A percentile compares a stretch with the other conserved stretches of the same genome.
Evolutionary conservation across 441 rosid genomes (phyloP).

Genomic region (Rhodomyrtus psidioides): DNA sequence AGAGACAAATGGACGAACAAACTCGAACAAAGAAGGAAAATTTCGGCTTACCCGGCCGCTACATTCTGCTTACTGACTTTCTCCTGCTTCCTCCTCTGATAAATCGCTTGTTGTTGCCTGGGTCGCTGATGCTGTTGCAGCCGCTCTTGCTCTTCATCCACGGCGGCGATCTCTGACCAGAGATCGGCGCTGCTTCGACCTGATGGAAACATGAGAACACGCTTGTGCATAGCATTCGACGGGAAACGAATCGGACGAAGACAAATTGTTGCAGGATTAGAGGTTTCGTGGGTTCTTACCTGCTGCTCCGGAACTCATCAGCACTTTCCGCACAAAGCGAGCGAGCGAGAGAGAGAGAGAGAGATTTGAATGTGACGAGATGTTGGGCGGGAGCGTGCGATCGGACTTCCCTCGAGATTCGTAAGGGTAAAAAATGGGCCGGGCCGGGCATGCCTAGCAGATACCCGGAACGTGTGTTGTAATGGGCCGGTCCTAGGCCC

Average conservation of each 20-base stretch:
- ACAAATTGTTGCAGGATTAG: background rate
- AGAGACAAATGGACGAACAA: background rate
- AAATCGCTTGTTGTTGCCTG: constrained; percentile 17
- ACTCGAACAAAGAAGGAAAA: background rate
- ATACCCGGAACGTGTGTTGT: accelerated
- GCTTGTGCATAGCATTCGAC: background rate
- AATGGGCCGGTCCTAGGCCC: background rate
- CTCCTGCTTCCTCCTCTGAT: constrained; percentile 41
- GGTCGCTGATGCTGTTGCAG: background rate
- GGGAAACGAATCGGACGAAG: background rate
- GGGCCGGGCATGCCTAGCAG: background rate
- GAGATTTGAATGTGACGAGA: background rate
- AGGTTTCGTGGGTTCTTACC: background rate
- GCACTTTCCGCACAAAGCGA: background rate
- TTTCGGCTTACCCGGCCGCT: background rate
- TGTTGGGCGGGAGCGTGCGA: background rate
- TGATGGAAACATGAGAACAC: background rate
- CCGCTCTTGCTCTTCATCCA: constrained; percentile 20
- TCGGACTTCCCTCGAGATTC: background rate
- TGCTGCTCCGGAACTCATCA: background rate
- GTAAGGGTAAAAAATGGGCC: background rate
- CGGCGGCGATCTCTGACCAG: constrained; percentile 49
- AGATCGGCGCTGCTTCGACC: constrained; percentile 18
- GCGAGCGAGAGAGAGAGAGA: background rate
- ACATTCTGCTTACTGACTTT: constrained; percentile 10